phyloP scores from a whole-genome alignment of 495 filamentous ascomycete genomes.

The Hypoxylon rickii region DNA sequence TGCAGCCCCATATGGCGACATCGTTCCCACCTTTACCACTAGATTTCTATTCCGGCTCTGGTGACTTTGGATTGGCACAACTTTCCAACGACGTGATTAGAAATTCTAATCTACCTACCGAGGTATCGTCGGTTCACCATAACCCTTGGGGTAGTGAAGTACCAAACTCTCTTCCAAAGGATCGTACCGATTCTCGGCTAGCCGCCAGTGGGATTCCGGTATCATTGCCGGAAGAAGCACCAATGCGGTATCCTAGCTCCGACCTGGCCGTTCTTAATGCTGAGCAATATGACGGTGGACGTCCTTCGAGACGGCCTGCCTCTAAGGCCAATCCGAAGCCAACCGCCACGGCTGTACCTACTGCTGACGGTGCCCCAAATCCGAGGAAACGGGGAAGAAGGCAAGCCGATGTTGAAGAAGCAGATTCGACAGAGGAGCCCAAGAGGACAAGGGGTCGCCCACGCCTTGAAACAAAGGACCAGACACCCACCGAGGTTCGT shows the following conservation, averaged over 20 bases:
- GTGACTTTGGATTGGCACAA: constrained; percentile 1
- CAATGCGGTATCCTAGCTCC: constrained; percentile 43
- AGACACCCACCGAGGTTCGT: constrained; percentile 60
- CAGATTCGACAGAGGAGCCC: constrained; percentile 47
- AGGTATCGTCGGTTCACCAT: constrained; percentile 4
- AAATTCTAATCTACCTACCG: constrained; percentile 4
- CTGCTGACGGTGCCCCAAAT: constrained; percentile 7
- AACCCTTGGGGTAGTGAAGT: constrained; percentile 15
- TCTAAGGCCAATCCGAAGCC: constrained; percentile 25
- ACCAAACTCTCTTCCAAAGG: constrained; percentile 10
- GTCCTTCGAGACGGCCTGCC: constrained; percentile 12
- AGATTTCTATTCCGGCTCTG: constrained; percentile 3
- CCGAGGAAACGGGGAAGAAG: constrained; percentile 39
- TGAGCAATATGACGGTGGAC: constrained; percentile 51
- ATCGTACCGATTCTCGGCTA: constrained; percentile 7
- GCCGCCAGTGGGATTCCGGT: constrained; percentile 1
- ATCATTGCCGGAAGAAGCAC: constrained; percentile 13
- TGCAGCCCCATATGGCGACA: constrained; percentile 12
- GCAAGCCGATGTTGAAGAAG: constrained; percentile 11
- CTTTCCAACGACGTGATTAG: not conserved
- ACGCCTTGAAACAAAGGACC: constrained; percentile 70
- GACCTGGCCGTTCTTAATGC: constrained; percentile 54
- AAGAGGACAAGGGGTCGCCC: constrained; percentile 67
- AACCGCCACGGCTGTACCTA: not conserved
- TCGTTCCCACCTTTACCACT: constrained; percentile 9